These are phyloP conservation scores for Corynascus novoguineensis DNA, from an alignment of 495 filamentous ascomycete species.

Conservation along the genomic window DNA sequence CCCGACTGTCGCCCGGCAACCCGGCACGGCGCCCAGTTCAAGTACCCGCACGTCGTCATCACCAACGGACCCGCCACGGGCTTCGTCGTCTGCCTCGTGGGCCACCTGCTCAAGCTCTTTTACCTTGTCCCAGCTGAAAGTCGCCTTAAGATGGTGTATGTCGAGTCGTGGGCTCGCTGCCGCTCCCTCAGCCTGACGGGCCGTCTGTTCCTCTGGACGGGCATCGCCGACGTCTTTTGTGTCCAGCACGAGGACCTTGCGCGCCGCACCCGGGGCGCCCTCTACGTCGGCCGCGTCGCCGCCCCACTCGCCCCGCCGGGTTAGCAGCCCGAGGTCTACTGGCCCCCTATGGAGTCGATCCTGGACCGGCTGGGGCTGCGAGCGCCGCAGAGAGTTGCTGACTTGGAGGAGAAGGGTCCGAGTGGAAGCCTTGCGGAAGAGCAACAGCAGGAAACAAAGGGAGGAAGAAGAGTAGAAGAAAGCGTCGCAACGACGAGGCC, in stretches of 20 bases:
- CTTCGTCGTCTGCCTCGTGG: conserved; percentile 69
- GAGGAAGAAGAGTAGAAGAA: background rate
- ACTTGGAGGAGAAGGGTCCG: background rate
- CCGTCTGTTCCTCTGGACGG: conserved; percentile 49
- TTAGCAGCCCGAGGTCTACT: background rate
- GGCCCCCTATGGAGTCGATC: background rate
- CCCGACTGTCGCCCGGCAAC: conserved; percentile 30
- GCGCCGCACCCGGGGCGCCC: background rate
- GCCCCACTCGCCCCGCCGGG: conserved; percentile 6
- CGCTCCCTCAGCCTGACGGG: conserved; percentile 75
- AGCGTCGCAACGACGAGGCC: too few species aligned
- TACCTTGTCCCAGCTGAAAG: conserved; percentile 35
- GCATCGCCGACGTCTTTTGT: conserved; percentile 41
- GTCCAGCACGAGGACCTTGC: conserved; percentile 36
- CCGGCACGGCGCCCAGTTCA: conserved; percentile 27
- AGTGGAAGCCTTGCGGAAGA: background rate
- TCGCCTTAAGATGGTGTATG: conserved; percentile 62
- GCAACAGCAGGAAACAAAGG: background rate
- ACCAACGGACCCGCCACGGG: conserved; percentile 87
- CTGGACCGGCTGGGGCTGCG: conserved; percentile 1
- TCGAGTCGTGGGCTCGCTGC: conserved; percentile 89
- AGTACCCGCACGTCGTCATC: conserved; percentile 58
- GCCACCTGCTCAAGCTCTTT: conserved; percentile 60
- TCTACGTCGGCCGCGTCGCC: conserved; percentile 13
- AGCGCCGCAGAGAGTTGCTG: too few species aligned